Percentiles rank a stretch among this genome's conserved stretches.
phyloP scores from a whole-genome alignment of 371 early-diverging fungal genomes.

The Mucor plumbeus region DNA sequence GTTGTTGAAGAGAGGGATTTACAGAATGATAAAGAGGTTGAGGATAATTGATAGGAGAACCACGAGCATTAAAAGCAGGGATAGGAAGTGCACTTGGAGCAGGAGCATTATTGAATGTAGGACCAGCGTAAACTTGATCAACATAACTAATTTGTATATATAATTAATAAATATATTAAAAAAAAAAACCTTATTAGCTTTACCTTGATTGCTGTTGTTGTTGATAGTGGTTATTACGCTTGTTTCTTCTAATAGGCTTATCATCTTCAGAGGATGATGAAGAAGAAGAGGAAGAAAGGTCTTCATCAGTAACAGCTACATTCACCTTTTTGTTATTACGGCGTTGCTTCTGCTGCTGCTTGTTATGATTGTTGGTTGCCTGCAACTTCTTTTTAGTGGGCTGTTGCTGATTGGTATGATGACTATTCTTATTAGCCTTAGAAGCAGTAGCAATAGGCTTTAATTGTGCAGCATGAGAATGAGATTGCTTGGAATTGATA shows the following conservation, averaged over 20 bases:
- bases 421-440: not conserved
- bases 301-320: conserved; percentile 15
- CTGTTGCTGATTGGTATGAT: conserved; percentile 18
- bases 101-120: conserved; percentile 83
- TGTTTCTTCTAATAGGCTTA: conserved; percentile 5
- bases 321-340: conserved; percentile 15
- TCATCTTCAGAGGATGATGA: conserved; percentile 28
- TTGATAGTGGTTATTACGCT: not conserved
- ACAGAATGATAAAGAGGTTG: conserved; percentile 25
- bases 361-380: conserved; percentile 14
- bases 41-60: conserved; percentile 31
- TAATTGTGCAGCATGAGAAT: conserved; percentile 13
- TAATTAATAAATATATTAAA: conserved; percentile 3
- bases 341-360: conserved; percentile 9
- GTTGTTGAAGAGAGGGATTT: conserved; percentile 37
- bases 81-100: conserved; percentile 76
- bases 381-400: conserved; percentile 21
- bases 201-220: conserved; percentile 23
- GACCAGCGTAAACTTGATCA: conserved; percentile 73
- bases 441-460: conserved; percentile 7
- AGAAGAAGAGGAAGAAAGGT: conserved; percentile 24
- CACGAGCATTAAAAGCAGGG: conserved; percentile 63
- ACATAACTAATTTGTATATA: conserved; percentile 16
- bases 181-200: not conserved
- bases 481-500: conserved; percentile 6